Base-by-base conservation (phyloP, 75 land plant genomes). In the Gnetum montanum region DNA sequence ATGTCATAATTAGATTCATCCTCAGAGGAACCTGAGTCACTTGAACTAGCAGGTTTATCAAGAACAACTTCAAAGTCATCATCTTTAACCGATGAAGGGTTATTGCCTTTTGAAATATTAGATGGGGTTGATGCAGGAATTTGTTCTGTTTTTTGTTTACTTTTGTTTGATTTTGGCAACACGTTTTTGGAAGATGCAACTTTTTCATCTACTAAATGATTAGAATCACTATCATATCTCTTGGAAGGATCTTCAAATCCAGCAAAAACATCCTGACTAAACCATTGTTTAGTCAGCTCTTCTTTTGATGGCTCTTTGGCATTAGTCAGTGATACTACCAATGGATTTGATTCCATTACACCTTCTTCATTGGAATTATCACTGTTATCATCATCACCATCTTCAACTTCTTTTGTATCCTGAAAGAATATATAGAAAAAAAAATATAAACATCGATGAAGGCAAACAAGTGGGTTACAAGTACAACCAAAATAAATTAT, bases 41-140 rank as follows among this genome's bases (percentile, higher is more conserved):
- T 73, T 29, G 73, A 71, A 50, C 57, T 73, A 22, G 79, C 59
- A 23, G 54, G 55, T 27, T n/a, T 79, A 30, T 79, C 78, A 56
- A 91, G 96, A 43, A 86, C 99, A 43, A 94, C 62, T 67, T 94
- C 99, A 76, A 94, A 85, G 60, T 69, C 94, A 26, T 68, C 76
- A 15, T 70, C 85, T 33, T 19, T 52, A 34, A 31, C 55, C 19
- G 40, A 20, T 34, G 27, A 59, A 12, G 41, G 20, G 37, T 35
- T 11, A 18, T 46, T 35, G 66, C 55, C 45, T 16, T 26, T 6
- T 2, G 29, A 45, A 41, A 34, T 41, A 54, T 76, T 59, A 2
- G 68, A 43, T n/a, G n/a, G n/a, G n/a, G n/a, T n/a, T n/a, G n/a
- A n/a, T n/a, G n/a, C n/a, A n/a, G n/a, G n/a, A n/a, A n/a, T n/a